phyloP scores from a whole-genome alignment of 306 rosid species.

The Biancaea sappan region DNA sequence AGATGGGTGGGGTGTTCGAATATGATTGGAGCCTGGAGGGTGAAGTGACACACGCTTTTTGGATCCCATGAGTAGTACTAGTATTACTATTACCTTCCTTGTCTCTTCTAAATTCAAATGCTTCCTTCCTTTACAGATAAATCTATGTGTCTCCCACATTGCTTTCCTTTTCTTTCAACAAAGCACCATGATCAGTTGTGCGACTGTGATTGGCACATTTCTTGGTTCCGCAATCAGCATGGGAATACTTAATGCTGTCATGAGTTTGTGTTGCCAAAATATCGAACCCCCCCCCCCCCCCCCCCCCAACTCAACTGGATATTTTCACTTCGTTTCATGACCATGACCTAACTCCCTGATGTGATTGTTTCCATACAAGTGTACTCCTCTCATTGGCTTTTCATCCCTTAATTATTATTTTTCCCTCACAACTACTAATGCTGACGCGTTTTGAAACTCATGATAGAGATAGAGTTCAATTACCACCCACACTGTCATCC shows the following conservation, averaged over 20 bases:
- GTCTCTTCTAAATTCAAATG: background rate
- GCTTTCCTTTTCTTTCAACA: slow-evolving; percentile 20
- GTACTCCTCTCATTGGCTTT: background rate
- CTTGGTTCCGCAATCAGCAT: background rate
- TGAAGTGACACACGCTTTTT: slow-evolving; percentile 22
- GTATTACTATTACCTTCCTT: too few species aligned
- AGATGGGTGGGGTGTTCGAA: background rate
- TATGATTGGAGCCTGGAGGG: slow-evolving; percentile 22
- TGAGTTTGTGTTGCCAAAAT: background rate
- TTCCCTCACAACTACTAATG: background rate
- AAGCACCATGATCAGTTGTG: slow-evolving; percentile 22
- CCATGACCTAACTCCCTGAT: background rate
- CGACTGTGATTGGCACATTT: slow-evolving; percentile 31
- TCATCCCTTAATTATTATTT: background rate
- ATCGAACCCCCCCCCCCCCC: background rate
- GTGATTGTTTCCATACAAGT: slow-evolving; percentile 1
- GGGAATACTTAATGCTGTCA: background rate
- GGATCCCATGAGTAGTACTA: slow-evolving; percentile 5
- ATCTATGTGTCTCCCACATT: too few species aligned
- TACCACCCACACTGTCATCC: too few species aligned
- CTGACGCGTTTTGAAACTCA: background rate
- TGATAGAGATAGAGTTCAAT: background rate
- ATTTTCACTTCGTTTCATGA: slow-evolving; percentile 18
- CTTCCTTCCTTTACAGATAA: background rate
- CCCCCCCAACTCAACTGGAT: background rate